Evolutionary conservation across 768 basidiomycete species (phyloP).

Genomic region (Crucibulum laeve): DNA sequence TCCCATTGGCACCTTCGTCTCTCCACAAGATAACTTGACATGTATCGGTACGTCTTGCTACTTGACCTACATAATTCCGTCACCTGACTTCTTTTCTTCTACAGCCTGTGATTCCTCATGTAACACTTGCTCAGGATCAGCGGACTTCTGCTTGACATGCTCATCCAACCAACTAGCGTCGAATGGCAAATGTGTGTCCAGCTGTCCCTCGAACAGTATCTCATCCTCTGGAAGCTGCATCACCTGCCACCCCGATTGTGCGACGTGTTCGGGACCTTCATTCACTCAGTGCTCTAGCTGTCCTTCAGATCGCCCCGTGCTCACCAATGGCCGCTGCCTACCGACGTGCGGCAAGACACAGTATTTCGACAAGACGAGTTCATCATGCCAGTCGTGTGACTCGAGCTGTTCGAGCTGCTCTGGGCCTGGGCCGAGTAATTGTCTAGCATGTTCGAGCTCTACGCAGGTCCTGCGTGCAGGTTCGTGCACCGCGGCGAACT

Average conservation of each 20-base stretch:
- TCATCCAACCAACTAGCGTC: slow-evolving; percentile 60
- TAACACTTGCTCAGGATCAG: slow-evolving; percentile 60
- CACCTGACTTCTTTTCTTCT: slow-evolving; percentile 4
- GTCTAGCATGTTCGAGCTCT: slow-evolving; percentile 69
- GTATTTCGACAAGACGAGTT: slow-evolving; percentile 64
- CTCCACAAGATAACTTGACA: slow-evolving; percentile 65
- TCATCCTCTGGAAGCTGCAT: slow-evolving; percentile 61
- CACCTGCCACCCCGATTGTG: slow-evolving; percentile 83
- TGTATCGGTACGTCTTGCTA: slow-evolving; percentile 56
- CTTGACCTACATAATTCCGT: neutral
- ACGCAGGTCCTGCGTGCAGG: slow-evolving; percentile 61
- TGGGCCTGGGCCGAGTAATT: slow-evolving; percentile 60
- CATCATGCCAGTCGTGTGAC: slow-evolving; percentile 69
- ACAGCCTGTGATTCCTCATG: slow-evolving; percentile 51
- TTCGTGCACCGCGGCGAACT: slow-evolving; percentile 59
- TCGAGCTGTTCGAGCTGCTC: slow-evolving; percentile 76
- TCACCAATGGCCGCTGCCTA: slow-evolving; percentile 72
- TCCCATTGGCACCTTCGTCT: slow-evolving; percentile 69
- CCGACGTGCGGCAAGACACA: slow-evolving; percentile 70
- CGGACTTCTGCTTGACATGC: slow-evolving; percentile 75
- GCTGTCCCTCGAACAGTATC: slow-evolving; percentile 74
- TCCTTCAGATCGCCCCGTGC: slow-evolving; percentile 61
- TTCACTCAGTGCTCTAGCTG: slow-evolving; percentile 81
- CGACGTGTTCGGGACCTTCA: slow-evolving; percentile 71
- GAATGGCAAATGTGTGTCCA: slow-evolving; percentile 67